Percentiles rank a stretch among this genome's conserved stretches.
Conservation (phyloP, 1,139 yeast species). For the Magnusiomyces paraingens region DNA sequence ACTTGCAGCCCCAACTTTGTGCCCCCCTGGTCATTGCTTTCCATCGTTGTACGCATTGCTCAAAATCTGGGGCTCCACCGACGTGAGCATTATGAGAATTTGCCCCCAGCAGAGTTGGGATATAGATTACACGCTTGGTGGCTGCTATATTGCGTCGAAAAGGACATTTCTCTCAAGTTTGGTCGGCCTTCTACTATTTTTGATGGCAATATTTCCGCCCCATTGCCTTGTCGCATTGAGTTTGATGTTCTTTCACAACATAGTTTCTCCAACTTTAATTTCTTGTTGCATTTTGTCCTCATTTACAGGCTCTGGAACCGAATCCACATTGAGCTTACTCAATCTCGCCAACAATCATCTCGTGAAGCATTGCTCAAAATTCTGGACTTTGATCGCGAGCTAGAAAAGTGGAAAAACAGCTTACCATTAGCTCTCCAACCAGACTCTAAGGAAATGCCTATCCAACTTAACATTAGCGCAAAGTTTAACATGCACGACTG, state of each 20-base stretch:
- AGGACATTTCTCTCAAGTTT: constrained; percentile 46
- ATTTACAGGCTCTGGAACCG: constrained; percentile 23
- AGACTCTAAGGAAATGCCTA: neutral
- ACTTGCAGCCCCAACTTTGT: neutral
- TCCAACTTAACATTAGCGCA: neutral
- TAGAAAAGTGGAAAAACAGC: constrained; percentile 29
- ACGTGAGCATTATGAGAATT: constrained; percentile 42
- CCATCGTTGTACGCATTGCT: constrained; percentile 54
- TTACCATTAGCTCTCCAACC: constrained; percentile 9
- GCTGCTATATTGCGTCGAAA: constrained; percentile 49
- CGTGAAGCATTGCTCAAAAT: constrained; percentile 28
- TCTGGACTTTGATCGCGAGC: constrained; percentile 27
- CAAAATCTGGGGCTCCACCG: constrained; percentile 63
- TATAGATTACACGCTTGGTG: constrained; percentile 48
- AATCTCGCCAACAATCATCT: constrained; percentile 25
- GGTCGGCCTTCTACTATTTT: constrained; percentile 58
- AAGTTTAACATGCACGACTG: neutral
- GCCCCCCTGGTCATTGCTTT: constrained; percentile 20
- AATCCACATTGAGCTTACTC: constrained; percentile 28
- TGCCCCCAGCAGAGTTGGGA: constrained; percentile 37
- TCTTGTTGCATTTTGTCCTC: constrained; percentile 13
- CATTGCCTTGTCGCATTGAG: constrained; percentile 8
- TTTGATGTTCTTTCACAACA: constrained; percentile 16
- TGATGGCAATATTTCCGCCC: constrained; percentile 37
- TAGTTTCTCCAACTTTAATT: constrained; percentile 10